A percentile compares a stretch with the other conserved stretches of the same genome.
Conservation (phyloP, 2,329 filamentous ascomycete species). For the Diaporthe aspalathi region DNA sequence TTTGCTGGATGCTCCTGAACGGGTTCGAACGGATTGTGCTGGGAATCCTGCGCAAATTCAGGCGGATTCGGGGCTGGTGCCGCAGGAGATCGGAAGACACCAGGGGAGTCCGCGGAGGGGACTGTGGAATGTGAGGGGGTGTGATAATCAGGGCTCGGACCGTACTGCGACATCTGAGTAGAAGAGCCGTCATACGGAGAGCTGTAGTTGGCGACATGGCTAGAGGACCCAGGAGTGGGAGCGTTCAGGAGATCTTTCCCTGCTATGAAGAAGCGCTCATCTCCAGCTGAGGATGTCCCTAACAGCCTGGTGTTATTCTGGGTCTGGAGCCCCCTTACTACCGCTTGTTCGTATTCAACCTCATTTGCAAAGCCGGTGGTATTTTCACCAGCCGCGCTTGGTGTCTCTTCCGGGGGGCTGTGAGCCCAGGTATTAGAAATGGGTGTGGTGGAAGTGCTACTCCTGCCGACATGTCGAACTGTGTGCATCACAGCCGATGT, state of each 20-base stretch:
- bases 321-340: not conserved
- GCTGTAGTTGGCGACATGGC: not conserved
- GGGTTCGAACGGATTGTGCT: not conserved
- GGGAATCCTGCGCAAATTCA: not conserved
- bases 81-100: not conserved
- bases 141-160: slow-evolving; percentile 1
- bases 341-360: not conserved
- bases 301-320: not conserved
- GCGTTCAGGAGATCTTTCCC: slow-evolving; percentile 20
- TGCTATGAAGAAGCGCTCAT: slow-evolving; percentile 6
- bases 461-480: slow-evolving; percentile 15
- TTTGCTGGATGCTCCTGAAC: not conserved
- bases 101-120: not conserved
- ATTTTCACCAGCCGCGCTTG: not conserved
- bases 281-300: not conserved
- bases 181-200: slow-evolving; percentile 19
- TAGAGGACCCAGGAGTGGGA: not conserved
- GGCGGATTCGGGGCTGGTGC: not conserved
- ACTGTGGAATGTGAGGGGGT: slow-evolving; percentile 4
- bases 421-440: not conserved
- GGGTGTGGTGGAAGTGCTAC: not conserved
- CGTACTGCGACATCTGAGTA: slow-evolving; percentile 5
- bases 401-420: not conserved
- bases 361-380: not conserved
- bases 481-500: not conserved